phyloP scores from a whole-genome alignment of 1,284 basidiomycete genomes.

The Hymenochaete sp. region DNA sequence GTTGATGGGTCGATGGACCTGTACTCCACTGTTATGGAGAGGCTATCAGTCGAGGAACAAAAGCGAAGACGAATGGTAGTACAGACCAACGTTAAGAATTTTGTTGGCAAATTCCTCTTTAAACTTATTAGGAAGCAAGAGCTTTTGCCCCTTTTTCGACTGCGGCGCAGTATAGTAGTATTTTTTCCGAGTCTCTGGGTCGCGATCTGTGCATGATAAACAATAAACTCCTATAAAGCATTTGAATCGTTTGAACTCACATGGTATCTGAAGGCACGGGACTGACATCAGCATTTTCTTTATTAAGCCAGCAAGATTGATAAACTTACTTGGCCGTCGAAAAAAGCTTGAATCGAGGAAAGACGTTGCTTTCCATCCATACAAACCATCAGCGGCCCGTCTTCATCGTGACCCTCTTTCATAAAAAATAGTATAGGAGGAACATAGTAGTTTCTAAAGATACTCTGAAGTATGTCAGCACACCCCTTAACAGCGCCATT shows the following conservation, averaged over 20 bases:
- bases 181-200: conserved; percentile 29
- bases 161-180: conserved; percentile 13
- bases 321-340: conserved; percentile 54
- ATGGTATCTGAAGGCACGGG: too few species aligned
- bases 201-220: conserved; percentile 34
- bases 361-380: conserved; percentile 75
- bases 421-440: conserved; percentile 41
- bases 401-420: conserved; percentile 2
- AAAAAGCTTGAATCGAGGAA: conserved; percentile 63
- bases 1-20: conserved; percentile 25
- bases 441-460: conserved; percentile 48
- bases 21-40: conserved; percentile 39
- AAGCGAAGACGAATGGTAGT: not conserved
- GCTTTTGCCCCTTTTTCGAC: conserved; percentile 4
- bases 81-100: conserved; percentile 15
- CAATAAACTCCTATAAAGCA: not conserved
- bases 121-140: conserved; percentile 11
- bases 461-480: too few species aligned
- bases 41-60: too few species aligned
- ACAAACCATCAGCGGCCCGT: conserved; percentile 39
- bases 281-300: not conserved
- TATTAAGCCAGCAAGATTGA: conserved; percentile 16
- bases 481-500: too few species aligned
- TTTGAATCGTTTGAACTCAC: conserved; percentile 29
- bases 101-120: conserved; percentile 11